A percentile compares a stretch with the other conserved stretches of the same genome.
Evolutionary conservation across 2,329 filamentous ascomycete genomes (phyloP).

Genomic region (Penicillium sumatraense): DNA sequence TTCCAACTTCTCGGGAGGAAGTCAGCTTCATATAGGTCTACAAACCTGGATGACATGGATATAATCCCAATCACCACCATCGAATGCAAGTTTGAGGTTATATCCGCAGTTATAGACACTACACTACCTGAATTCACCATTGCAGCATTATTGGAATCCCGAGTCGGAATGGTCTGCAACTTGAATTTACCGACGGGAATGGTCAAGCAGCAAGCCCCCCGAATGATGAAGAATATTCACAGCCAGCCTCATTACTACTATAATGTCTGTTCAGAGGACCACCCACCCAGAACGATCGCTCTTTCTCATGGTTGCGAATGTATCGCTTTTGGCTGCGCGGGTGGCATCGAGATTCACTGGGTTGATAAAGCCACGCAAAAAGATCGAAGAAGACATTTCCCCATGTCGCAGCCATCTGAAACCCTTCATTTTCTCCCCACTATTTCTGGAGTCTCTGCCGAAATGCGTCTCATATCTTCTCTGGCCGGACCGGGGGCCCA

Average conservation of each 20-base stretch:
- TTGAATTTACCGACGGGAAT: conserved; percentile 37
- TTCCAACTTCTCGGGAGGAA: conserved; percentile 51
- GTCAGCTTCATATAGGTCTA: conserved; percentile 24
- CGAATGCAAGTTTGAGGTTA: conserved; percentile 60
- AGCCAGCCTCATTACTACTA: conserved; percentile 50
- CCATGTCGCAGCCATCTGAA: conserved; percentile 48
- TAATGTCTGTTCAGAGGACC: conserved; percentile 63
- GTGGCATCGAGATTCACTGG: conserved; percentile 68
- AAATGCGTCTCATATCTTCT: conserved; percentile 67
- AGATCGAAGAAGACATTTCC: conserved; percentile 44
- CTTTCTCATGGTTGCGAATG: conserved; percentile 68
- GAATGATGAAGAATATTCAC: conserved; percentile 36
- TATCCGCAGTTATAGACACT: conserved; percentile 67
- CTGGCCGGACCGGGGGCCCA: conserved; percentile 49
- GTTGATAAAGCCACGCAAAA: conserved; percentile 52
- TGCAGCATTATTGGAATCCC: conserved; percentile 63
- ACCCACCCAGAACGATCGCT: conserved; percentile 67
- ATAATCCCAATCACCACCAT: conserved; percentile 58
- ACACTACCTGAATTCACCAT: conserved; percentile 60
- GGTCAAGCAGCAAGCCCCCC: conserved; percentile 9
- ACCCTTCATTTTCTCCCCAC: conserved; percentile 63
- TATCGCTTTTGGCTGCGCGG: conserved; percentile 67
- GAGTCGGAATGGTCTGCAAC: conserved; percentile 66
- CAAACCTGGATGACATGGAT: conserved; percentile 32
- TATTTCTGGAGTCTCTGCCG: conserved; percentile 56